Conservation (phyloP, 805 yeast species). For the Wilhelminamyces savonicus region DNA sequence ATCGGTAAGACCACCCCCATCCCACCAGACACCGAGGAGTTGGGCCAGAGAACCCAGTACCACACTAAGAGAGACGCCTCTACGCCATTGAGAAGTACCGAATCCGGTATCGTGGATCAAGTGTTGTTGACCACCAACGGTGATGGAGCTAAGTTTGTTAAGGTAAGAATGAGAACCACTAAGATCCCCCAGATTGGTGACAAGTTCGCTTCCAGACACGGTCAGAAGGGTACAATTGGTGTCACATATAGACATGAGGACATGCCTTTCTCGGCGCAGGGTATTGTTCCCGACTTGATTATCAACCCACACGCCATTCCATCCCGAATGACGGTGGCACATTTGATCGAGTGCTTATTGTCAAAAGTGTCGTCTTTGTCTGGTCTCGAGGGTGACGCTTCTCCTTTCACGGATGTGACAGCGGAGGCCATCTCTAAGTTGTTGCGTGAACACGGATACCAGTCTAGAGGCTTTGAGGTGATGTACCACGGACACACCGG, state of each 20-base stretch:
- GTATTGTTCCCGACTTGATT: constrained; percentile 94
- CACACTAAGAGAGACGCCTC: constrained; percentile 99
- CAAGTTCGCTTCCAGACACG: constrained; percentile 98
- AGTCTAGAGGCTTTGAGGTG: constrained; percentile 96
- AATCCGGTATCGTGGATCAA: constrained; percentile 97
- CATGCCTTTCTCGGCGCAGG: constrained; percentile 96
- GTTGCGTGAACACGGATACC: constrained; percentile 93
- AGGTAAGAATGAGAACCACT: constrained; percentile 98
- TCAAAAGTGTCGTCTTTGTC: constrained; percentile 92
- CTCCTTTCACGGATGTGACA: constrained; percentile 97
- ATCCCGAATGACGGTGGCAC: constrained; percentile 99
- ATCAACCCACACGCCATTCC: constrained; percentile 99
- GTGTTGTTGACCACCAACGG: constrained; percentile 95
- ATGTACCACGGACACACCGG: constrained; percentile 99
- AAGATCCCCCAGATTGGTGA: constrained; percentile 99
- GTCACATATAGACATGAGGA: constrained; percentile 97
- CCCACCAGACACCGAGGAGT: constrained; percentile 98
- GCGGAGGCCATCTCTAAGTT: constrained; percentile 94
- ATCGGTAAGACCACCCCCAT: constrained; percentile 99
- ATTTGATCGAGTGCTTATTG: constrained; percentile 94
- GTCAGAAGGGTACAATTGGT: constrained; percentile 99
- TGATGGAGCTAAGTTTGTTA: constrained; percentile 95
- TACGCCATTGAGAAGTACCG: constrained; percentile 93
- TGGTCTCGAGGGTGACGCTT: constrained; percentile 98
- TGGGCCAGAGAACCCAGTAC: constrained; percentile 97